Evolutionary conservation across 495 filamentous ascomycete genomes (phyloP).

Genomic region (Annulohypoxylon bovei): DNA sequence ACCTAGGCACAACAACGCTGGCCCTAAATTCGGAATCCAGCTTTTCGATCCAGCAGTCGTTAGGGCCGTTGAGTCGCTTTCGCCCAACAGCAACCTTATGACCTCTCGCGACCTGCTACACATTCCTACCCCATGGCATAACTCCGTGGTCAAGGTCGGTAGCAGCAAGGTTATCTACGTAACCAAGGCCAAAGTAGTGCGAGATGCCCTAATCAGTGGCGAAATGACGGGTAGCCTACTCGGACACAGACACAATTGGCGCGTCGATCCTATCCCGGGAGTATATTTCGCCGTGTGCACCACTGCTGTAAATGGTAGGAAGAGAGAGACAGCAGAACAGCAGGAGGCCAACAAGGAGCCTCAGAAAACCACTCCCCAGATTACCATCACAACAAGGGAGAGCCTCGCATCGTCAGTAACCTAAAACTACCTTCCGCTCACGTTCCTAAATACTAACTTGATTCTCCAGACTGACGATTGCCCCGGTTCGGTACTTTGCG

Average conservation of each 20-base stretch:
- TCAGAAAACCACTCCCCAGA: background rate
- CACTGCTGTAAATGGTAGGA: background rate
- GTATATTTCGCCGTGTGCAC: constrained; percentile 18
- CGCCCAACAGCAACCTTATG: constrained; percentile 15
- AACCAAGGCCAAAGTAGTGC: constrained; percentile 41
- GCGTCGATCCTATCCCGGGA: background rate
- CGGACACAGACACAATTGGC: background rate
- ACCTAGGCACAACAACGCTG: constrained; percentile 50
- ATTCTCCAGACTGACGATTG: constrained; percentile 57
- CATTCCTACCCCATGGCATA: constrained; percentile 59
- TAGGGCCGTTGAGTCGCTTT: constrained; percentile 40
- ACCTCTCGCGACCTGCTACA: constrained; percentile 49
- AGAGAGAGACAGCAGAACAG: background rate
- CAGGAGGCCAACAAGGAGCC: background rate
- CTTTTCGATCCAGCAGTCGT: constrained; percentile 46
- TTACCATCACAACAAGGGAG: background rate
- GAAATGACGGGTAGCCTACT: constrained; percentile 22
- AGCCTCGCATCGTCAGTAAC: constrained; percentile 21
- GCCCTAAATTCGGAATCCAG: constrained; percentile 55
- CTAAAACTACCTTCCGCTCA: background rate
- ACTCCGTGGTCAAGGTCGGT: constrained; percentile 48
- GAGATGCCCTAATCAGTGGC: constrained; percentile 31
- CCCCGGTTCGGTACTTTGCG: constrained; percentile 57
- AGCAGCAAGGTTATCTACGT: constrained; percentile 44
- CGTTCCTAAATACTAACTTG: constrained; percentile 40